Percentiles rank a stretch among this genome's conserved stretches.
Conservation (phyloP, 257 asterid genomes). For the Mitragyna speciosa region DNA sequence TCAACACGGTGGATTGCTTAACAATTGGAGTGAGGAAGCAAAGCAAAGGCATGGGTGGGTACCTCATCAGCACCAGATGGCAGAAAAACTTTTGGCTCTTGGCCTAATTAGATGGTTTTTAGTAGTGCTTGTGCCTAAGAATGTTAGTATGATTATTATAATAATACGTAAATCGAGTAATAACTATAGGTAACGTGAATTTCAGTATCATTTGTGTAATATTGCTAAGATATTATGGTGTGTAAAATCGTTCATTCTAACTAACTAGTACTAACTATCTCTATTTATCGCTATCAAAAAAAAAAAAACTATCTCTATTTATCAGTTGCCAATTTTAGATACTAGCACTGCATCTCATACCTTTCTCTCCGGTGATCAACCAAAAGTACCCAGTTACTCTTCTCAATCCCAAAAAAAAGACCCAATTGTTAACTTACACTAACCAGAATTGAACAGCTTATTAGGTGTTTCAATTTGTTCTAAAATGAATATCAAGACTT, state of each 20-base stretch:
- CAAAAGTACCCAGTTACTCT: no score
- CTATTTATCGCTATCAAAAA: no score
- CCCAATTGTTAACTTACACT: no score
- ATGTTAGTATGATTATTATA: not conserved
- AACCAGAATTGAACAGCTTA: no score
- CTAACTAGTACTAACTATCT: not conserved
- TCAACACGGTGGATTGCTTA: slow-evolving; percentile 65
- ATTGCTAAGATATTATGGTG: not conserved
- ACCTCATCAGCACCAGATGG: slow-evolving; percentile 92
- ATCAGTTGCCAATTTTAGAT: no score
- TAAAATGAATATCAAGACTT: no score
- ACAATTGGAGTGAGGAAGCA: slow-evolving; percentile 89
- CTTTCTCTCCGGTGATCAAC: no score
- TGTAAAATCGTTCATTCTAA: not conserved
- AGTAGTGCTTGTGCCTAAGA: not conserved
- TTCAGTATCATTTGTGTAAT: not conserved
- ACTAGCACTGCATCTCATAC: no score
- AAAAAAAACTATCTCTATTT: no score
- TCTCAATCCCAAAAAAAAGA: no score
- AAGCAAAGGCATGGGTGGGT: slow-evolving; percentile 78
- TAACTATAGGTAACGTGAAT: not conserved
- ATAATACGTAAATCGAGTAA: not conserved
- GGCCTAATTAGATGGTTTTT: slow-evolving; percentile 34
- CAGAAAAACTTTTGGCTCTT: slow-evolving; percentile 95
- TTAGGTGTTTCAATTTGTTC: no score